These are phyloP conservation scores for Mortierella sp. DNA, from an alignment of 371 early-diverging fungal genomes.

Conservation along the genomic window DNA sequence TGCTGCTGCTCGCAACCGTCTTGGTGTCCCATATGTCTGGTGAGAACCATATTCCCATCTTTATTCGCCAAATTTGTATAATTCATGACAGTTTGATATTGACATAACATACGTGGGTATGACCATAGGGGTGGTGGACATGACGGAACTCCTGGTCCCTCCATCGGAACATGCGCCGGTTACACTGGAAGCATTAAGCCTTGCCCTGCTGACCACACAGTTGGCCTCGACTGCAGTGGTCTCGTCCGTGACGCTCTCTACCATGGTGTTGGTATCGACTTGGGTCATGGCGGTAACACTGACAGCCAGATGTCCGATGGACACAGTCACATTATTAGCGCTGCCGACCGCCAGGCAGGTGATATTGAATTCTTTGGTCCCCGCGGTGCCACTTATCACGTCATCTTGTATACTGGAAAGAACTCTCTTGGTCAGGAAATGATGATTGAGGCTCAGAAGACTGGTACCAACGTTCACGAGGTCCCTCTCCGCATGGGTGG, in stretches of 20 bases:
- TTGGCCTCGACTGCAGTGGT: constrained; percentile 51
- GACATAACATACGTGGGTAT: too few species aligned
- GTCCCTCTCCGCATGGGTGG: constrained; percentile 19
- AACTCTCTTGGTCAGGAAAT: constrained; percentile 21
- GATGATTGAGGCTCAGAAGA: constrained; percentile 49
- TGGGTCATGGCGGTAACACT: constrained; percentile 28
- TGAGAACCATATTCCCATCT: neutral
- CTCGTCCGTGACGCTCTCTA: constrained; percentile 39
- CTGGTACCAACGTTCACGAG: constrained; percentile 33
- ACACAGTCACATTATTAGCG: constrained; percentile 20
- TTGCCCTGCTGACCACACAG: constrained; percentile 20
- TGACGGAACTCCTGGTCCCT: constrained; percentile 1
- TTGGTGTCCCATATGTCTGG: constrained; percentile 26
- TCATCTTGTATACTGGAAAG: constrained; percentile 39
- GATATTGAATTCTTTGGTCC: constrained; percentile 48
- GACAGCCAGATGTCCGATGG: constrained; percentile 28
- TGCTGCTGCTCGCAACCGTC: constrained; percentile 18
- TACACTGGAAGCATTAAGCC: constrained; percentile 18
- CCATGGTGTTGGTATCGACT: constrained; percentile 25
- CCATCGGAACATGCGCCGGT: constrained; percentile 11
- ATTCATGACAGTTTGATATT: too few species aligned
- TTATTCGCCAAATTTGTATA: too few species aligned
- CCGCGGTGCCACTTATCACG: constrained; percentile 14
- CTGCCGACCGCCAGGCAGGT: constrained; percentile 26
- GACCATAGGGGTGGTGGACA: constrained; percentile 24